These are phyloP conservation scores for Rhizopogon sp. DNA, from an alignment of 768 basidiomycete genomes.

Conservation along the genomic window DNA sequence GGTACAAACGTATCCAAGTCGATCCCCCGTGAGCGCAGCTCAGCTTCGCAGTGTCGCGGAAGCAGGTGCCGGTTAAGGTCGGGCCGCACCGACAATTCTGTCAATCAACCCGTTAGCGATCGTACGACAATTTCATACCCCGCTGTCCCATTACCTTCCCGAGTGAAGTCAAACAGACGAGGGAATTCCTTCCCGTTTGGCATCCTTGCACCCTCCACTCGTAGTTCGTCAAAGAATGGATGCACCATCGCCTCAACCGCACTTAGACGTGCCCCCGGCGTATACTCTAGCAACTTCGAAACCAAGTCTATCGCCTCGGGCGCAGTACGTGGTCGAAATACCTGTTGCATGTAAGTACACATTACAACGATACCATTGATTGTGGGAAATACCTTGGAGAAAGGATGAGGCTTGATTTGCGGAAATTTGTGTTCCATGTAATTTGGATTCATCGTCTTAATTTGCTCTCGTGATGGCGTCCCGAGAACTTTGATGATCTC, in stretches of 20 bases:
- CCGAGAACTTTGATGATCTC: slow-evolving; percentile 99
- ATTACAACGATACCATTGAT: slow-evolving; percentile 2
- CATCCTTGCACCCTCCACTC: slow-evolving; percentile 87
- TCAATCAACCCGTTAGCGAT: slow-evolving; percentile 4
- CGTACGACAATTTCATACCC: background rate
- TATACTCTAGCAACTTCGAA: slow-evolving; percentile 93
- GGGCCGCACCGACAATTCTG: slow-evolving; percentile 95
- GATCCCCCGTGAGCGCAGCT: slow-evolving; percentile 82
- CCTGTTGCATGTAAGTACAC: slow-evolving; percentile 42
- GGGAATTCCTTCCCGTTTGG: slow-evolving; percentile 98
- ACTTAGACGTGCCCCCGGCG: slow-evolving; percentile 88
- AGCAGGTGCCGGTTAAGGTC: slow-evolving; percentile 91
- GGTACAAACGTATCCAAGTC: slow-evolving; percentile 90
- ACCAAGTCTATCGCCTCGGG: slow-evolving; percentile 96
- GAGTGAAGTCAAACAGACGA: slow-evolving; percentile 89
- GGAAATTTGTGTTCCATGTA: slow-evolving; percentile 99
- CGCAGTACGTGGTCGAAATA: slow-evolving; percentile 96
- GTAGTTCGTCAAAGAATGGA: slow-evolving; percentile 96
- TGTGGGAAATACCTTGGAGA: slow-evolving; percentile 73
- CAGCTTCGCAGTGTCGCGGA: slow-evolving; percentile 84
- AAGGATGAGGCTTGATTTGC: slow-evolving; percentile 99
- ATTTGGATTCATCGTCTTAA: slow-evolving; percentile 99
- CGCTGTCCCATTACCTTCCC: slow-evolving; percentile 67
- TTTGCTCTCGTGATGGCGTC: slow-evolving; percentile 97
- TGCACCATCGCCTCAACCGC: slow-evolving; percentile 91